These are phyloP conservation scores for Termitomyces sp. DNA, from an alignment of 1,284 basidiomycete genomes.

Conservation along the genomic window DNA sequence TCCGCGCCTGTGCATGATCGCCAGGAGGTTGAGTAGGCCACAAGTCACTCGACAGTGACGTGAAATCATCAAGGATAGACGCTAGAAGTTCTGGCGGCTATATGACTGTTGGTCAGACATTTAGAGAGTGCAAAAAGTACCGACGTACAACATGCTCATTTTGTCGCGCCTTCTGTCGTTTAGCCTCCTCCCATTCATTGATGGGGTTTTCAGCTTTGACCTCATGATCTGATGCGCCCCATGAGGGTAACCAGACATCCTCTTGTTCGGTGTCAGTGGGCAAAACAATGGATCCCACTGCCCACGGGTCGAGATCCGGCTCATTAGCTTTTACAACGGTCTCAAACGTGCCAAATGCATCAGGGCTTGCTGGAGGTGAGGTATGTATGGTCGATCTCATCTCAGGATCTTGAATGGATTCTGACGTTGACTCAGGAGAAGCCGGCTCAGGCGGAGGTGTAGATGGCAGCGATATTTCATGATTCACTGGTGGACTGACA, in stretches of 20 bases:
- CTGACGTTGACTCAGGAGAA: background rate
- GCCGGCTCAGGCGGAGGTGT: constrained; percentile 5
- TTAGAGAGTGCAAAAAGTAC: constrained; percentile 8
- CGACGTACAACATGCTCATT: constrained; percentile 58
- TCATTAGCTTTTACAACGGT: constrained; percentile 32
- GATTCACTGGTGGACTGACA: constrained; percentile 4
- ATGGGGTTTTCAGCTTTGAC: constrained; percentile 26
- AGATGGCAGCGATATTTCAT: constrained; percentile 8
- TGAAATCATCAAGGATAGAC: constrained; percentile 47
- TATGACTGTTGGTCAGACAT: constrained; percentile 12
- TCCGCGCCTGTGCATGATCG: constrained; percentile 28
- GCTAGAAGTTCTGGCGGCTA: constrained; percentile 62
- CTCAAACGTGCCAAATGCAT: constrained; percentile 63
- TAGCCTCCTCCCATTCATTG: constrained; percentile 70
- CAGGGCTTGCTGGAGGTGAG: constrained; percentile 34
- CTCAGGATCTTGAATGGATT: constrained; percentile 7
- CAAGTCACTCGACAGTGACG: constrained; percentile 43
- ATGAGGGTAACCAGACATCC: constrained; percentile 45
- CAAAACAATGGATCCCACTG: constrained; percentile 24
- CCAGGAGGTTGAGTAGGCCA: constrained; percentile 33
- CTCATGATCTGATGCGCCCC: constrained; percentile 20
- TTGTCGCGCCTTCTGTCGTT: constrained; percentile 48
- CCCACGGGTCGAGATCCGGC: constrained; percentile 31
- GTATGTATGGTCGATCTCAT: constrained; percentile 5
- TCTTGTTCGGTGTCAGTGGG: constrained; percentile 21